Evolutionary conservation across 805 yeast genomes (phyloP).

Genomic region (Cyberlindnera americana): DNA sequence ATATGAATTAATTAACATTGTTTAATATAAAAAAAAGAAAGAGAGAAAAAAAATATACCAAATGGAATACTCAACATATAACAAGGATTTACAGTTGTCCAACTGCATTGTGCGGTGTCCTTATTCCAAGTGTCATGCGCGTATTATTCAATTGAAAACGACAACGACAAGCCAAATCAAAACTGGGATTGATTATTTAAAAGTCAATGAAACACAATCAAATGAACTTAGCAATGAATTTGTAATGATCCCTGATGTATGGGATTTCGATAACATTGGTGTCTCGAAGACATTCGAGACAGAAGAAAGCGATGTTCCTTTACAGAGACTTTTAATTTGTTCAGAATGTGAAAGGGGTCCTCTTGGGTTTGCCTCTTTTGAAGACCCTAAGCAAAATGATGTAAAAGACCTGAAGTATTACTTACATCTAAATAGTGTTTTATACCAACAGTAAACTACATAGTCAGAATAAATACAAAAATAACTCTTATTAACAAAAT

Average conservation of each 20-base stretch:
- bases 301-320: conserved; percentile 23
- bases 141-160: conserved; percentile 19
- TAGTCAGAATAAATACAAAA: background rate
- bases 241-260: conserved; percentile 50
- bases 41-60: too few species aligned
- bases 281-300: conserved; percentile 44
- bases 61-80: background rate
- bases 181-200: conserved; percentile 10
- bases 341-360: conserved; percentile 81
- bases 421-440: conserved; percentile 43
- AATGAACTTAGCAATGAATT: conserved; percentile 28
- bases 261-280: conserved; percentile 81
- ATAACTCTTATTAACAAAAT: background rate
- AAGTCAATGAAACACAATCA: conserved; percentile 3
- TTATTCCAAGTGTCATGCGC: conserved; percentile 24
- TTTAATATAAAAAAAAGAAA: too few species aligned
- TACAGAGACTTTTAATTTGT: conserved; percentile 59
- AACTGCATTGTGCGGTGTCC: conserved; percentile 23
- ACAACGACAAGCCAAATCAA: background rate
- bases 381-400: conserved; percentile 25
- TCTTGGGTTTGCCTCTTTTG: conserved; percentile 58
- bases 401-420: conserved; percentile 40
- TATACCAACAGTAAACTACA: conserved; percentile 29
- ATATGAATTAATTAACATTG: too few species aligned
- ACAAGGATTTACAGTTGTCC: background rate